Evolutionary conservation across 768 basidiomycete species (phyloP).

Genomic region (Mrakia frigida): DNA sequence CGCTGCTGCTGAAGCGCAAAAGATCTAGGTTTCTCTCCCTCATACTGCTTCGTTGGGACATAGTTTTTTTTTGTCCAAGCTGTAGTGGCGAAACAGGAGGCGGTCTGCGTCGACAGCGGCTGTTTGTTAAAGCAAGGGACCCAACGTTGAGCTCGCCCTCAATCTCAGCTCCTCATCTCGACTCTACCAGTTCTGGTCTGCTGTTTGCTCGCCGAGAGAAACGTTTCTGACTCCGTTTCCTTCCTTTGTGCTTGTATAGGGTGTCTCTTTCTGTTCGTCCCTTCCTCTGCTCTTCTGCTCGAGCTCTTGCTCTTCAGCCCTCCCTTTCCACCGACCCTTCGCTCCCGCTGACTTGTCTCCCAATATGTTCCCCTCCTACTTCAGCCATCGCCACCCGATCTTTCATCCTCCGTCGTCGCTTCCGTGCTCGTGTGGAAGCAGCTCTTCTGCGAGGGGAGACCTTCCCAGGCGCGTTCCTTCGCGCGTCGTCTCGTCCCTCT

Average conservation of each 20-base stretch:
- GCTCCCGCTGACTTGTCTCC: background rate
- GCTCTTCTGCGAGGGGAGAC: constrained; percentile 22
- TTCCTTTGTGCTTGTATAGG: background rate
- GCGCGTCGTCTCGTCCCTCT: too few relatives aligned
- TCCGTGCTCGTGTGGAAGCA: constrained; percentile 33
- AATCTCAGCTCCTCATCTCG: too few relatives aligned
- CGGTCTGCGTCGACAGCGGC: too few relatives aligned
- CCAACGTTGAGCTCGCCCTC: too few relatives aligned
- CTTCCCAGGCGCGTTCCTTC: background rate
- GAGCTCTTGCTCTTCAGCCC: background rate
- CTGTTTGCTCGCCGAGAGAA: too few relatives aligned
- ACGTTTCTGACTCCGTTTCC: background rate
- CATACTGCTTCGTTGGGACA: too few relatives aligned
- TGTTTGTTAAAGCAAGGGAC: too few relatives aligned
- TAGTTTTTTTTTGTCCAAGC: too few relatives aligned
- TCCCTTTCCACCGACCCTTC: background rate
- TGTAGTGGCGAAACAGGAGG: too few relatives aligned
- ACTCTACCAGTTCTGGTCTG: background rate
- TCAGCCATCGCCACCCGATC: constrained; percentile 35
- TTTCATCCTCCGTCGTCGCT: constrained; percentile 36
- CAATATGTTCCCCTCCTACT: too few relatives aligned
- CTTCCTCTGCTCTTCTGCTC: background rate
- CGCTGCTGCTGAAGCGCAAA: too few relatives aligned
- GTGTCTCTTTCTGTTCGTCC: background rate
- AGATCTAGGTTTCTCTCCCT: too few relatives aligned